Evolutionary conservation across 2,329 filamentous ascomycete species (phyloP).

Genomic region (Sporothrix pseudoabietina): DNA sequence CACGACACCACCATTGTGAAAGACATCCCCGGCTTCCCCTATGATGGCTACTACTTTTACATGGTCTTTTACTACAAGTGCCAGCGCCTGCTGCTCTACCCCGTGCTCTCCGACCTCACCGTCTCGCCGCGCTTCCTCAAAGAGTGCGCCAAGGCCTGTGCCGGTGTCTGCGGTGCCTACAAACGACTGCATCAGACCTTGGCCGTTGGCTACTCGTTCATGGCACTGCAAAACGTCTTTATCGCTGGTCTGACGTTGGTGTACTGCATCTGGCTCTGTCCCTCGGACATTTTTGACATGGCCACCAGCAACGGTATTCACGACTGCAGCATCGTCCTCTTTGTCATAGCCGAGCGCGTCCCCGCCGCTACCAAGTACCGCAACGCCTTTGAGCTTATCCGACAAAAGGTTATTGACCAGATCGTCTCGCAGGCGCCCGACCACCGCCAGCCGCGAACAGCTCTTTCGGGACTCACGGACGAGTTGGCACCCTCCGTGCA

Average conservation of each 20-base stretch:
- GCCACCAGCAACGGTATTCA: conserved; percentile 29
- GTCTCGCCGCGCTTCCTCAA: conserved; percentile 16
- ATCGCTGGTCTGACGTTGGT: conserved; percentile 39
- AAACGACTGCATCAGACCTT: conserved; percentile 24
- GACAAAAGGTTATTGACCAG: conserved; percentile 26
- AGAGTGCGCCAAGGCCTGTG: conserved; percentile 32
- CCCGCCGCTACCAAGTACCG: conserved; percentile 28
- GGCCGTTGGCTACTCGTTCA: conserved; percentile 25
- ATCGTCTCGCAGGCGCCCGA: conserved; percentile 16
- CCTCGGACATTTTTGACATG: conserved; percentile 27
- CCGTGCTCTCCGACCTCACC: conserved; percentile 8
- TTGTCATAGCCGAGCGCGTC: conserved; percentile 28
- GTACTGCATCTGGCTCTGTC: conserved; percentile 41
- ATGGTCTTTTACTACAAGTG: conserved; percentile 30
- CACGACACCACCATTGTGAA: conserved; percentile 25
- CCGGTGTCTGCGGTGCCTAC: conserved; percentile 38
- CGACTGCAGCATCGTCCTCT: conserved; percentile 27
- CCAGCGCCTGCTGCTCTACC: conserved; percentile 25
- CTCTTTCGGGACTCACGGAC: conserved; percentile 13
- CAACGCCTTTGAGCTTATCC: conserved; percentile 28
- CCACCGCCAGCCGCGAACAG: conserved; percentile 21
- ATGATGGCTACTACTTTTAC: conserved; percentile 23
- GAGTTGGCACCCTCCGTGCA: conserved; percentile 21
- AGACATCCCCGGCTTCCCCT: conserved; percentile 20
- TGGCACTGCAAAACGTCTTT: conserved; percentile 25